These are phyloP conservation scores for Eimeria maxima DNA, from an alignment of 169 alveolate genomes.

Conservation along the genomic window DNA sequence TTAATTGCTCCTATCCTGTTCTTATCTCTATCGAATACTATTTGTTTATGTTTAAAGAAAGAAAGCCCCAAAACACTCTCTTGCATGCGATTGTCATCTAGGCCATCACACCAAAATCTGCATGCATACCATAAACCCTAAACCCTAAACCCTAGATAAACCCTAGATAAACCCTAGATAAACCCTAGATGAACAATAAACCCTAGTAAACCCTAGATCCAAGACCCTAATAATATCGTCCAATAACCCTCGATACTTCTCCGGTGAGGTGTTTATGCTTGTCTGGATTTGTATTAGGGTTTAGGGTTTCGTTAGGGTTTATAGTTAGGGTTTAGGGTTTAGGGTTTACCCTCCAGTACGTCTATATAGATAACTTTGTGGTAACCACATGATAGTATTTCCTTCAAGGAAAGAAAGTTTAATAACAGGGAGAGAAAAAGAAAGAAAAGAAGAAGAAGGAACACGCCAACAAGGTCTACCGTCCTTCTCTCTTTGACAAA, in stretches of 20 bases:
- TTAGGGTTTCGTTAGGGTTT: neutral
- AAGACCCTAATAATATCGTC: neutral
- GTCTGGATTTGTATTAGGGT: constrained; percentile 9
- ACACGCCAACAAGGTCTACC: constrained; percentile 74
- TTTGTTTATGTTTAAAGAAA: constrained; percentile 87
- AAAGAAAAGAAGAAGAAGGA: neutral
- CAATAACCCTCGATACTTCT: neutral
- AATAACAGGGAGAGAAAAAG: constrained; percentile 28
- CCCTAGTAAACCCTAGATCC: neutral
- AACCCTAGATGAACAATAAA: neutral
- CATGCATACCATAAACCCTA: constrained; percentile 6
- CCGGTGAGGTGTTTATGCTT: neutral
- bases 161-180: neutral
- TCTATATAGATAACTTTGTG: constrained; percentile 77
- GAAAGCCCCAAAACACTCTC: constrained; percentile 86
- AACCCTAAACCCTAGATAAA: constrained; percentile 40
- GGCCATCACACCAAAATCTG: neutral
- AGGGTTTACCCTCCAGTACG: constrained; percentile 77
- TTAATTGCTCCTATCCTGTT: constrained; percentile 86
- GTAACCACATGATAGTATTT: constrained; percentile 58
- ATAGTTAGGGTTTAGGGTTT: constrained; percentile 41
- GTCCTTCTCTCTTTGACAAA: constrained; percentile 76
- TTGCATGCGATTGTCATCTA: constrained; percentile 46
- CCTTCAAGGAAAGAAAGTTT: constrained; percentile 22
- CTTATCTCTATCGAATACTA: constrained; percentile 86